phyloP scores from a whole-genome alignment of 2,329 filamentous ascomycete genomes.

The Herpotrichia juniperi region DNA sequence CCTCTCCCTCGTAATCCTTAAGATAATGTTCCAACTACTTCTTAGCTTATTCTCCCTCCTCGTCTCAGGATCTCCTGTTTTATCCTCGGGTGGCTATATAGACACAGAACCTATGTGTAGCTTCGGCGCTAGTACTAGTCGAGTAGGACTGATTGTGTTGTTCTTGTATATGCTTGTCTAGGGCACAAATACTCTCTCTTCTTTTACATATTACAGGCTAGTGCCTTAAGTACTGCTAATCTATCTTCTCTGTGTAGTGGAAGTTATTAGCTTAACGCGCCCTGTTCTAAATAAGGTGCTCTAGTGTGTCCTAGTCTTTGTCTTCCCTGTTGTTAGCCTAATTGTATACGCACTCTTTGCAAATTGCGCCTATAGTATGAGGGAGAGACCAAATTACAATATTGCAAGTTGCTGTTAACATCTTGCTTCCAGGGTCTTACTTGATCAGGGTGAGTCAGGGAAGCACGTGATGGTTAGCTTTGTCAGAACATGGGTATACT shows the following conservation, averaged over 20 bases:
- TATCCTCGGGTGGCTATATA: constrained; percentile 42
- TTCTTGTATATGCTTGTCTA: constrained; percentile 68
- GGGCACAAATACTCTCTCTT: constrained; percentile 51
- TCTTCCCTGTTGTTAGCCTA: constrained; percentile 68
- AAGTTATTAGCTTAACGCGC: constrained; percentile 69
- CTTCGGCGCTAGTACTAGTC: constrained; percentile 66
- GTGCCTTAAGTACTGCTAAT: constrained; percentile 18
- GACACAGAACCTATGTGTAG: constrained; percentile 62
- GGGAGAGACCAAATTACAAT: too few species aligned
- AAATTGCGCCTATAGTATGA: too few species aligned
- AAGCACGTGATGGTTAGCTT: too few species aligned
- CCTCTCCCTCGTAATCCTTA: too few species aligned
- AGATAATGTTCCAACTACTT: constrained; percentile 40
- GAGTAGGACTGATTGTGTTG: constrained; percentile 66
- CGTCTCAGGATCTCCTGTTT: constrained; percentile 56
- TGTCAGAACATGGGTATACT: too few species aligned
- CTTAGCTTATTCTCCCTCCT: constrained; percentile 56
- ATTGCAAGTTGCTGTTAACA: too few species aligned
- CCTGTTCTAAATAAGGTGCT: constrained; percentile 63
- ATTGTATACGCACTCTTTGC: constrained; percentile 70
- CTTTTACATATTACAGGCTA: too few species aligned
- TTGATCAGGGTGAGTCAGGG: too few species aligned
- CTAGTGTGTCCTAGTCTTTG: constrained; percentile 68
- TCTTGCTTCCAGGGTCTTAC: too few species aligned
- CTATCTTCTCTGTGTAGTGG: constrained; percentile 53